Evolutionary conservation across 2,329 filamentous ascomycete genomes (phyloP).

Genomic region (Penicillium thymicola): DNA sequence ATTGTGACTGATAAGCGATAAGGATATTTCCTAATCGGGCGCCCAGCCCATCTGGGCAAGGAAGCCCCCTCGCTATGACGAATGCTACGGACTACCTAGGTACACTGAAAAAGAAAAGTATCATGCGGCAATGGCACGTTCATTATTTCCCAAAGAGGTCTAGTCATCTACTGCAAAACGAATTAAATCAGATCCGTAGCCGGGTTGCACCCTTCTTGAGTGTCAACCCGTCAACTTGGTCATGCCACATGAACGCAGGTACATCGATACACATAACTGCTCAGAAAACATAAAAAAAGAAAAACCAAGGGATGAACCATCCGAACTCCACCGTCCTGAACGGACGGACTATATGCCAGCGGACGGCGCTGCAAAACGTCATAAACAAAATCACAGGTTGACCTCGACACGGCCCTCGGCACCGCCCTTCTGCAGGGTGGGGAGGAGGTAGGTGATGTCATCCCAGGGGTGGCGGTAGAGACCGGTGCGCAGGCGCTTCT

Average conservation of each 20-base stretch:
- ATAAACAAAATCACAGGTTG: constrained; percentile 57
- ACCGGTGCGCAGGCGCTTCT: constrained; percentile 98
- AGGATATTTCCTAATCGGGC: constrained; percentile 8
- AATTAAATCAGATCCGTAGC: constrained; percentile 28
- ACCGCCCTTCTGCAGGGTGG: constrained; percentile 70
- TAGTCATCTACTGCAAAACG: constrained; percentile 28
- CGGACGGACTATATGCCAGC: constrained; percentile 36
- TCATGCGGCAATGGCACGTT: constrained; percentile 25
- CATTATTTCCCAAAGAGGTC: constrained; percentile 26
- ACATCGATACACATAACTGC: constrained; percentile 29
- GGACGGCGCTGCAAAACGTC: constrained; percentile 29
- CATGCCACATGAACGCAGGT: constrained; percentile 33
- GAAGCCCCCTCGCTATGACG: background rate
- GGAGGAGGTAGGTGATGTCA: constrained; percentile 92
- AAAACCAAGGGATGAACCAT: constrained; percentile 32
- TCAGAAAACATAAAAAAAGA: constrained; percentile 22
- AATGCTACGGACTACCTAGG: background rate
- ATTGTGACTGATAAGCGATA: constrained; percentile 15
- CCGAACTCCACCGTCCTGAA: constrained; percentile 37
- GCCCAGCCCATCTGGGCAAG: background rate
- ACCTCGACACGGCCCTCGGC: constrained; percentile 88
- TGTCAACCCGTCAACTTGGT: constrained; percentile 30
- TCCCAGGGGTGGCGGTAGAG: constrained; percentile 99
- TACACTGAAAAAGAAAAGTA: background rate
- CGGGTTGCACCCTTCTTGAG: constrained; percentile 22